Base-by-base conservation (phyloP, 805 yeast species). In the Metahyphopichia silvanorum region DNA sequence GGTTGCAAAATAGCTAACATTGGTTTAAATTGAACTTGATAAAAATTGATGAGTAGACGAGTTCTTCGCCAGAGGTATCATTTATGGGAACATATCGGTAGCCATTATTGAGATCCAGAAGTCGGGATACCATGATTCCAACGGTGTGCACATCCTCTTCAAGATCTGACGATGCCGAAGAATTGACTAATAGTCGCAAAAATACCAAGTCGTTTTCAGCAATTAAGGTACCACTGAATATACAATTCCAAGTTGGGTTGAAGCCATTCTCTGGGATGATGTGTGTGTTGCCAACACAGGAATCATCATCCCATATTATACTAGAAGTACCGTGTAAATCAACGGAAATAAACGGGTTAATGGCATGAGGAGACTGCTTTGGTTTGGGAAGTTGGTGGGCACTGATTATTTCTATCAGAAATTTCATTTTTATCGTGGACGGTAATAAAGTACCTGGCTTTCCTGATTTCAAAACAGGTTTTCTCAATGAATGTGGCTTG, bases 351-450 rank as follows among this genome's bases (percentile, higher is more conserved):
- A 61, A 78, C 0, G 94, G 87, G 43, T 78, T 80, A 27, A 80
- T 62, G 0, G 62, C 53, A 5, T 38, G 45, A 8, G 66, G 73
- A 16, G 71, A 53, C 17, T 73, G 80, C 29, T 68, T 69, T 0
- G 86, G 82, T 26, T 79, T 76, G 3, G 96, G 94, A 9, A 91
- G 63, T 51, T 87, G 85, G 55, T 89, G 96, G 0, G 86, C 96
- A 13, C 96, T 86, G 1, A 91, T 69, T 3, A 88, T 53, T 11
- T 55, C 49, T 7, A 73, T 40, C 5, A 31, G 25, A 37, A 62
- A 61, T 7, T 34, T 34, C 8, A 10, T 25, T n/a, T 30, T 30
- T 17, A 7, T 12, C 36, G 25, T 29, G 22, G 17, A 16, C 28
- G 31, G 23, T 11, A 23, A 12, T 15, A 25, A 35, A 20, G 33